Evolutionary conservation across 371 early-diverging fungal species (phyloP), one percentile per base, ranked within the genome.

Genomic region (Syncephalastrum monosporum): DNA sequence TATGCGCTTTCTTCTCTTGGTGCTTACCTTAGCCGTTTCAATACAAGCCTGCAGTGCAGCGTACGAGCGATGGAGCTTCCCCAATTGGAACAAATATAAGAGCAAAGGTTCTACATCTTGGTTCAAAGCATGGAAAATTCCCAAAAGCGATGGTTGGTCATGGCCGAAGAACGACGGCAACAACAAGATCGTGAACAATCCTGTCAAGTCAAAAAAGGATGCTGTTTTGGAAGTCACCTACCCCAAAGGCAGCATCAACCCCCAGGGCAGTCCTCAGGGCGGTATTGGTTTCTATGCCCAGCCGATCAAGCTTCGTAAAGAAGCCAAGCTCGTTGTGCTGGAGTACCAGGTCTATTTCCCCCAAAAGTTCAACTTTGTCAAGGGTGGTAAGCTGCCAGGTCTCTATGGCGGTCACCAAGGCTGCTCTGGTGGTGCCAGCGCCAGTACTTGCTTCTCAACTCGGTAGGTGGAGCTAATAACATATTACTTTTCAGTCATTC

Each of bases 331-430:
- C 0, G 70, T 82, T 8, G 61, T 63, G 2, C 57, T 86, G 0
- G 58, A 77, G 55, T 84, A 78, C 56, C 59, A 74, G 38, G 75
- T 83, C n/a, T 82, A 57, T 42, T 83, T 82, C 57, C 77, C 79
- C 17, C 60, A 63, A 14, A 67, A 65, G 12, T 86, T 83, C 53
- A 51, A 81, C 17, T 84, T 81, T 65, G 78, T 78, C 10, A 71
- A 75, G 61, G 84, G 75, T 33, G 75, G 78, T 29, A 75, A 84
- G 53, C 68, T 86, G 12, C 86, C 86, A 25, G 86, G 86, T 16
- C 61, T 82, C 10, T 82, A 68, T 64, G 79, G 79, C 33, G 79
- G 79, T 12, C 71, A 79, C 50, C 72, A 72, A 7, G 73, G 71
- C 10, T 86, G 86, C 59, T 77, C 82, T 23, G 89, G 85, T 8